Conservation (phyloP, 2,329 filamentous ascomycete genomes). For the Penicillium sp. region DNA sequence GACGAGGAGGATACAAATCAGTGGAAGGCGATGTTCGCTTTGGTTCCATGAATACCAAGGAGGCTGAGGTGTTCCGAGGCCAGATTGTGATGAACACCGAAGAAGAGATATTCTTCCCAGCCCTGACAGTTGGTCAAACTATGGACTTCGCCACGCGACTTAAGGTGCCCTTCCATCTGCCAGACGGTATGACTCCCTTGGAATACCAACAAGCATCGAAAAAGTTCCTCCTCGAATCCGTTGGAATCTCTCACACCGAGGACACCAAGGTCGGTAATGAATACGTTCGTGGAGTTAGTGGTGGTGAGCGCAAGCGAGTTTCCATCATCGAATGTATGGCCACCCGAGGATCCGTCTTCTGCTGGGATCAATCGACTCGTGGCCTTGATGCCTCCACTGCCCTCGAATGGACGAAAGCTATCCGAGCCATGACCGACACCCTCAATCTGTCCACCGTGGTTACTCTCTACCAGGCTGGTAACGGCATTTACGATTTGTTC, state of each 20-base stretch:
- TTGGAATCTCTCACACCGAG: slow-evolving; percentile 59
- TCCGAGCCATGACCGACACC: slow-evolving; percentile 65
- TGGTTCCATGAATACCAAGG: slow-evolving; percentile 47
- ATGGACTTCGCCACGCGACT: slow-evolving; percentile 58
- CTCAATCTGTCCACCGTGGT: slow-evolving; percentile 61
- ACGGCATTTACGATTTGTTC: slow-evolving; percentile 68
- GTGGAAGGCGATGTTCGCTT: slow-evolving; percentile 61
- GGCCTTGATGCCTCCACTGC: slow-evolving; percentile 67
- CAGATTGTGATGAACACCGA: slow-evolving; percentile 60
- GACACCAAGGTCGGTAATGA: slow-evolving; percentile 69
- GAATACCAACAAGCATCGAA: slow-evolving; percentile 51
- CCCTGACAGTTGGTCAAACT: slow-evolving; percentile 53
- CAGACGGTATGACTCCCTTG: slow-evolving; percentile 47
- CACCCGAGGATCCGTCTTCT: slow-evolving; percentile 58
- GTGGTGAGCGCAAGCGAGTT: slow-evolving; percentile 68
- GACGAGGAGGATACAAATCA: slow-evolving; percentile 57
- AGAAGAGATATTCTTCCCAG: slow-evolving; percentile 54
- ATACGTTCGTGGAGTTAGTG: slow-evolving; percentile 65
- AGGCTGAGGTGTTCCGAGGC: slow-evolving; percentile 52
- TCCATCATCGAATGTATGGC: slow-evolving; percentile 66
- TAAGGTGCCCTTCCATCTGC: slow-evolving; percentile 55
- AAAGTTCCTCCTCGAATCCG: slow-evolving; percentile 58
- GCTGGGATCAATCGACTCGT: slow-evolving; percentile 67
- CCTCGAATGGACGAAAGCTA: slow-evolving; percentile 59
- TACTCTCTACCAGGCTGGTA: slow-evolving; percentile 68